Base-by-base conservation (phyloP, 176 grass and related monocot species). In the Neostapfia colusana region DNA sequence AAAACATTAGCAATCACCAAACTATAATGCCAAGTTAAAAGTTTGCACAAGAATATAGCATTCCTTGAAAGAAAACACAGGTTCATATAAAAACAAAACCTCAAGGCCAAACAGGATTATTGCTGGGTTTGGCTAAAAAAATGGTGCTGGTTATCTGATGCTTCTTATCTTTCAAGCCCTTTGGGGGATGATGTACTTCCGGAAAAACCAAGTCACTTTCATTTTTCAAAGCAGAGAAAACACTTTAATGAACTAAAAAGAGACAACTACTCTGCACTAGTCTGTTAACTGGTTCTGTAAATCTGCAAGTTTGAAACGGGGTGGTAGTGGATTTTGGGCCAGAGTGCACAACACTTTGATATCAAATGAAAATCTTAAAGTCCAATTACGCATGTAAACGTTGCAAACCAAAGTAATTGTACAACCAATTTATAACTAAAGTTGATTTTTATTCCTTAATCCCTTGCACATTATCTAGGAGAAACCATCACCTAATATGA, bases 81-180 rank as follows among this genome's bases (percentile, higher is more conserved):
- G 17, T 20, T 51, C 20, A 53, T 63, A 50, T 27, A 55, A 60
- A 75, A 48, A 49, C 31, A 72, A 73, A 79, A 66, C 67, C 13
- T 51, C 24, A 66, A 38, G 17, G 50, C 63, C 74, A 60, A 87
- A 26, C 57, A 65, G 39, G 8, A 70, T 68, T 1, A 14, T 42
- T 69, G 11, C 55, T 76, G 8, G 39, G 39, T 18, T 18, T 54
- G 68, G 6, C 43, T 23, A 44, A 17, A 46, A 2, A 35, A 8
- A 63, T 35, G 14, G 43, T 1, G 49, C 62, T 38, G 56, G 41
- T 72, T 41, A 31, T n/a, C n/a, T 26, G 39, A 59, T 63, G 17
- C 40, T 55, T 27, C 20, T 38, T 45, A 81, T 16, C 27, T 68
- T 23, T 59, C 25, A 14, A 78, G 43, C 25, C 49, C 49, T 54